A percentile compares a stretch with the other conserved stretches of the same genome.
Conservation (phyloP, 2,329 filamentous ascomycete genomes). For the Nemania sp. region DNA sequence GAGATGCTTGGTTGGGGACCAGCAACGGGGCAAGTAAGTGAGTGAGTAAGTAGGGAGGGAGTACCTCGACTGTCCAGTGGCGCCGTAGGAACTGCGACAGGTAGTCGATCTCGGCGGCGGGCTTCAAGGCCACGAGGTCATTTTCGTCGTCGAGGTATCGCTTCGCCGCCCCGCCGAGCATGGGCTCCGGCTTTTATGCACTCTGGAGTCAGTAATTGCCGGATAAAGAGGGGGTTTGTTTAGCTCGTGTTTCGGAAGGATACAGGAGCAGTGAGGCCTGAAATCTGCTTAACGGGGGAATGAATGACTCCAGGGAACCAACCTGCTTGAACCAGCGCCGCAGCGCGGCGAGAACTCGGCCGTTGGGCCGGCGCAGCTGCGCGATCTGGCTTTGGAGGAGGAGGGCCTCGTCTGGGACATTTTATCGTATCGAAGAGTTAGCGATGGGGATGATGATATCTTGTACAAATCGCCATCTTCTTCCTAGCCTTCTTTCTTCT, state of each 20-base stretch:
- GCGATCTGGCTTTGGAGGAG: slow-evolving; percentile 20
- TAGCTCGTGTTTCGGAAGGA: too few species aligned
- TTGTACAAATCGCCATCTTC: not conserved
- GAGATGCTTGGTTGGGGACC: not conserved
- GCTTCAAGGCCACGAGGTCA: slow-evolving; percentile 10
- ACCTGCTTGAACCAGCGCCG: slow-evolving; percentile 6
- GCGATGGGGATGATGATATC: not conserved
- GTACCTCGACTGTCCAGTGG: not conserved
- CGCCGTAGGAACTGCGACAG: slow-evolving; percentile 12
- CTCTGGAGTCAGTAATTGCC: too few species aligned
- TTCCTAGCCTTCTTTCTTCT: too few species aligned
- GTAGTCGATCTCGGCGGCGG: not conserved
- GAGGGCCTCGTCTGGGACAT: slow-evolving; percentile 14
- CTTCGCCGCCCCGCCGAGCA: slow-evolving; percentile 9
- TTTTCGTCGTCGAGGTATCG: slow-evolving; percentile 5
- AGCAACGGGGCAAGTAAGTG: not conserved
- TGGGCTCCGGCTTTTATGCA: not conserved
- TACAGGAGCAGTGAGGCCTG: too few species aligned
- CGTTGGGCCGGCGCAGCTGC: slow-evolving; percentile 6
- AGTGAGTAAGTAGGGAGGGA: not conserved
- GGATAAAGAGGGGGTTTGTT: too few species aligned
- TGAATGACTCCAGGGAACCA: too few species aligned
- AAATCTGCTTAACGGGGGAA: too few species aligned
- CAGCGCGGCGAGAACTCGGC: slow-evolving; percentile 8
- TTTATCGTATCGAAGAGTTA: not conserved